These are phyloP conservation scores for Cymodocea nodosa DNA, from an alignment of 116 monocot genomes.

Conservation along the genomic window DNA sequence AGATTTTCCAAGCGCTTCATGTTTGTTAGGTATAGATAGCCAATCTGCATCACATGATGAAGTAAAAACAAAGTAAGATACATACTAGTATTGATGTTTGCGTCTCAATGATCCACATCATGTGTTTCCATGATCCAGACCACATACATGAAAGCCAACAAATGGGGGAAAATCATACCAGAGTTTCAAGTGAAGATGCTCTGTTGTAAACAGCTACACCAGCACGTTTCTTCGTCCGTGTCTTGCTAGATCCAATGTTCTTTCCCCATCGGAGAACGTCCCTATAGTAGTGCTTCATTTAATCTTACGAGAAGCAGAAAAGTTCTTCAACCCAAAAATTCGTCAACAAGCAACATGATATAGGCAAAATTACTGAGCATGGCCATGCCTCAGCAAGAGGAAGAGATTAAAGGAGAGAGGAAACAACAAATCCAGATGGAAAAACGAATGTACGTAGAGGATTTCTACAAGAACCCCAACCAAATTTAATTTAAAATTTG, in stretches of 20 bases:
- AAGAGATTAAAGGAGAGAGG: no score
- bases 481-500: background rate
- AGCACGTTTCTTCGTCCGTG: slow-evolving; percentile 72
- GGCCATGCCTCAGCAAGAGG: no score
- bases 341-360: no score
- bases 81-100: background rate
- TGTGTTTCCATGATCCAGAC: no score
- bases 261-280: slow-evolving; percentile 86
- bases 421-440: no score
- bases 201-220: slow-evolving; percentile 85
- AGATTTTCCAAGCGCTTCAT: slow-evolving; percentile 74
- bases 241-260: slow-evolving; percentile 70
- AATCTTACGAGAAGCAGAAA: no score
- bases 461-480: no score
- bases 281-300: background rate
- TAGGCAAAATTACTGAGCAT: no score
- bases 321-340: no score
- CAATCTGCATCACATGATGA: slow-evolving; percentile 36
- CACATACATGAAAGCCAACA: background rate
- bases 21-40: slow-evolving; percentile 89
- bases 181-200: slow-evolving; percentile 95
- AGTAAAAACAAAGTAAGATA: background rate
- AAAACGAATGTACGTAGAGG: no score
- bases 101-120: no score
- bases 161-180: slow-evolving; percentile 25